A percentile compares a stretch with the other conserved stretches of the same genome.
Conservation (phyloP, 2,329 filamentous ascomycete genomes). For the Sclerotinia spermophila region DNA sequence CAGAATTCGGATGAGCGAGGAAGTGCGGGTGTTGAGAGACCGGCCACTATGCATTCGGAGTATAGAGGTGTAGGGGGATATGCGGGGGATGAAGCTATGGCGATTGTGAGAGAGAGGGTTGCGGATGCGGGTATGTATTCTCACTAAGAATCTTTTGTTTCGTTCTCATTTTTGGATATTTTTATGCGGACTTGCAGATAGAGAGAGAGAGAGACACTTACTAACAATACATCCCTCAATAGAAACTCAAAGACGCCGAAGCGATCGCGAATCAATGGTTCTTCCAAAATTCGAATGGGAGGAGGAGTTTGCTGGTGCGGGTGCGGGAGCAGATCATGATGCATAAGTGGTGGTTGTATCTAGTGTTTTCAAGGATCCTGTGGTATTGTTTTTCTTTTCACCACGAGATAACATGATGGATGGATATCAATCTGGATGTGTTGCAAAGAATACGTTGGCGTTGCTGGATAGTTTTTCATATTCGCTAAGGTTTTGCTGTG, state of each 20-base stretch:
- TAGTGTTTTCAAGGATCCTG: no score
- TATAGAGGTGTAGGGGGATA: not conserved
- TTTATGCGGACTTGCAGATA: no score
- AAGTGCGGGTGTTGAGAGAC: not conserved
- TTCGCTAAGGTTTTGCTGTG: no score
- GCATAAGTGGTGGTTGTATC: not conserved
- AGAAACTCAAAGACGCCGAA: not conserved
- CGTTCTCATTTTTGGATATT: not conserved
- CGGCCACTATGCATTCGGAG: not conserved
- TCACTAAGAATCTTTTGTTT: not conserved
- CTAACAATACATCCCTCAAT: not conserved
- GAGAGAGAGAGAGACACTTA: no score
- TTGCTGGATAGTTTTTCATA: no score
- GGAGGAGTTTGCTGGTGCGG: not conserved
- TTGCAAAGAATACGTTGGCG: not conserved
- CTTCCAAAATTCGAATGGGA: constrained; percentile 3
- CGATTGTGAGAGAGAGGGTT: not conserved
- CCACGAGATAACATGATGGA: no score
- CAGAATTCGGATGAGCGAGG: not conserved
- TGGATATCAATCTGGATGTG: no score
- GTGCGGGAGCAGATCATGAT: not conserved
- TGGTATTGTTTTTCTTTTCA: no score
- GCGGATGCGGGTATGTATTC: not conserved
- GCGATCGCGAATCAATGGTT: not conserved
- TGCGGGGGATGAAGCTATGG: not conserved